Percentiles rank a stretch among this genome's conserved stretches.
These are phyloP conservation scores for Beauveria scarabaeidicola DNA, from an alignment of 2,329 filamentous ascomycete genomes.

Conservation along the genomic window DNA sequence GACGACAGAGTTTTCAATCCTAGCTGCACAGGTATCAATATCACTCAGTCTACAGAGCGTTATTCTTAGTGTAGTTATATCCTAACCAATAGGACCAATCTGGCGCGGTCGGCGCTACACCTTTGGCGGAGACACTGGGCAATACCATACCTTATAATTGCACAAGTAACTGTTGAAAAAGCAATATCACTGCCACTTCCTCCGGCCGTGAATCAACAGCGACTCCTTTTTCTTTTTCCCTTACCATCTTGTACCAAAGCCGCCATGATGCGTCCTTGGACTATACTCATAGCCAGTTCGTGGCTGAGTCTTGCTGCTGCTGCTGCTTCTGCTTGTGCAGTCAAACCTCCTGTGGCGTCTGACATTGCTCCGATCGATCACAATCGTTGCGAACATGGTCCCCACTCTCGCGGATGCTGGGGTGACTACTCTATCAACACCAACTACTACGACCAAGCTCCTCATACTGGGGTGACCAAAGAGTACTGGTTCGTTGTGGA, in stretches of 20 bases:
- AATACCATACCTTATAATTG: too few species aligned
- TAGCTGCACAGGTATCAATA: too few species aligned
- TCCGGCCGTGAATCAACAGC: too few species aligned
- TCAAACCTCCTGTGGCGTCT: neutral
- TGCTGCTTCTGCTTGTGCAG: neutral
- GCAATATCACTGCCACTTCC: too few species aligned
- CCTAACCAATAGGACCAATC: too few species aligned
- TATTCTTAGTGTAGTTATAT: too few species aligned
- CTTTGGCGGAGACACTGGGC: too few species aligned
- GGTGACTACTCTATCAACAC: conserved; percentile 40
- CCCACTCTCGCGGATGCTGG: conserved; percentile 23
- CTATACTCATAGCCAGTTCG: neutral
- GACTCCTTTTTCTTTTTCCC: too few species aligned
- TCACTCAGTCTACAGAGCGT: too few species aligned
- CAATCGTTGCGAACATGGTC: neutral
- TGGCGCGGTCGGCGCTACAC: too few species aligned
- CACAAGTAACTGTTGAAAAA: too few species aligned
- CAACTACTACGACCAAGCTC: conserved; percentile 32
- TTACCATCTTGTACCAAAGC: neutral
- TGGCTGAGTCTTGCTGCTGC: neutral
- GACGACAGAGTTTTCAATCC: too few species aligned
- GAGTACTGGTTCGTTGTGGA: conserved; percentile 40
- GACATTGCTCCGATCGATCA: neutral
- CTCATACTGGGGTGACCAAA: conserved; percentile 40
- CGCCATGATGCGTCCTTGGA: neutral